A percentile compares a stretch with the other conserved stretches of the same genome.
phyloP scores from a whole-genome alignment of 495 filamentous ascomycete species.

The Umbilicaria muhlenbergii region DNA sequence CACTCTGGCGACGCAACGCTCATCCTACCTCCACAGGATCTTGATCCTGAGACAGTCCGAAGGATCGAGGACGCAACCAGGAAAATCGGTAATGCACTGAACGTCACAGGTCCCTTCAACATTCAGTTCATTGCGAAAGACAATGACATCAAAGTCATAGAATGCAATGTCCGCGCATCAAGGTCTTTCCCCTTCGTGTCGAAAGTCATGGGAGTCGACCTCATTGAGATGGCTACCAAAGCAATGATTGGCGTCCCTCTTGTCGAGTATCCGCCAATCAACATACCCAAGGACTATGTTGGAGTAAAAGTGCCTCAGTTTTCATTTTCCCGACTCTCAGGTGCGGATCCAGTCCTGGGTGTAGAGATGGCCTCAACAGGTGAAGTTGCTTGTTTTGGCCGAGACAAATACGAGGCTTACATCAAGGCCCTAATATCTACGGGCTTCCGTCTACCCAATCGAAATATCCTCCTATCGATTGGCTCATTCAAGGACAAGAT shows the following conservation, averaged over 20 bases:
- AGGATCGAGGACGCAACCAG: constrained; percentile 88
- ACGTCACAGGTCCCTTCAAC: constrained; percentile 94
- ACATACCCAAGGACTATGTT: constrained; percentile 66
- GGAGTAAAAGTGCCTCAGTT: constrained; percentile 98
- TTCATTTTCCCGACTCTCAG: constrained; percentile 91
- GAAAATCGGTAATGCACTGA: constrained; percentile 89
- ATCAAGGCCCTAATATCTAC: constrained; percentile 90
- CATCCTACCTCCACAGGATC: constrained; percentile 91
- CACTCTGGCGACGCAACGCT: constrained; percentile 96
- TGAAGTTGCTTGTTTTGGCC: constrained; percentile 92
- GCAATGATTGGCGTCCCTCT: constrained; percentile 83
- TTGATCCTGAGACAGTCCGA: constrained; percentile 73
- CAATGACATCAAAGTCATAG: constrained; percentile 99
- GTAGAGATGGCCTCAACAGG: constrained; percentile 99
- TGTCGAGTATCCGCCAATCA: constrained; percentile 60
- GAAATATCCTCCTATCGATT: constrained; percentile 88
- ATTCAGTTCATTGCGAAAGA: constrained; percentile 99
- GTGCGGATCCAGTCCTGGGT: constrained; percentile 89
- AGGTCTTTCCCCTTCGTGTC: constrained; percentile 97
- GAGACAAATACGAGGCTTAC: constrained; percentile 94
- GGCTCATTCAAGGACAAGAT: constrained; percentile 95
- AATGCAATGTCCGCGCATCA: constrained; percentile 94
- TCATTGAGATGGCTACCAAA: constrained; percentile 98
- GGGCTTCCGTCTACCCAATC: constrained; percentile 90
- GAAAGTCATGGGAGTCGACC: constrained; percentile 95